These are phyloP conservation scores for Ormosia emarginata DNA, from an alignment of 306 rosid genomes.

Conservation along the genomic window DNA sequence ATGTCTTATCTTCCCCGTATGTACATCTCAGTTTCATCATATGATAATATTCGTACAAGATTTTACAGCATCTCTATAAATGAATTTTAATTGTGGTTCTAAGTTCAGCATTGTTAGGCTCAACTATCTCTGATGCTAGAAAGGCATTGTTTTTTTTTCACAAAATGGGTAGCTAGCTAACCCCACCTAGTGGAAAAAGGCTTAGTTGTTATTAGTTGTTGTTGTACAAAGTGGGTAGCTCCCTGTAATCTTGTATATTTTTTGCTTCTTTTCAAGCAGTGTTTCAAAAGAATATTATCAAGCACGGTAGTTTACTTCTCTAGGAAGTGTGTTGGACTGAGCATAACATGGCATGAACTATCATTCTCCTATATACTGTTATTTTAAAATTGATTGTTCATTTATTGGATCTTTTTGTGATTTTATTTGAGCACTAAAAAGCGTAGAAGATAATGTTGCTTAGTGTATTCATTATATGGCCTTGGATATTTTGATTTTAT, in stretches of 20 bases:
- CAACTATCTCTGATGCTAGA: no score
- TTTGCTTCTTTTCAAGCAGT: neutral
- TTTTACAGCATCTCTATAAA: constrained; percentile 15
- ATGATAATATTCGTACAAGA: neutral
- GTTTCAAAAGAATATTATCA: neutral
- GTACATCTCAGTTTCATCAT: constrained; percentile 30
- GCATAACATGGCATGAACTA: neutral
- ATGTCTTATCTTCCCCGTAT: constrained; percentile 79
- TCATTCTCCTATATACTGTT: neutral
- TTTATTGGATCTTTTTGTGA: neutral
- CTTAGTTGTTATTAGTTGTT: no score
- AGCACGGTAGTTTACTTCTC: neutral
- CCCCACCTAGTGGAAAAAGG: no score
- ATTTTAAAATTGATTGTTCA: no score
- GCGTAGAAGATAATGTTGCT: neutral
- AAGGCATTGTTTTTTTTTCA: no score
- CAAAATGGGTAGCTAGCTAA: neutral
- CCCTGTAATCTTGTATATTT: neutral
- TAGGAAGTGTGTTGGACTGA: neutral
- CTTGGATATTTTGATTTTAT: neutral
- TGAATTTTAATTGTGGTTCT: neutral
- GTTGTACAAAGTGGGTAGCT: neutral
- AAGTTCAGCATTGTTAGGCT: neutral
- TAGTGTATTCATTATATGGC: neutral
- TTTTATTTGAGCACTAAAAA: neutral